These are phyloP conservation scores for Aspergillus costaricaensis DNA, from an alignment of 2,329 filamentous ascomycete genomes.

Conservation along the genomic window DNA sequence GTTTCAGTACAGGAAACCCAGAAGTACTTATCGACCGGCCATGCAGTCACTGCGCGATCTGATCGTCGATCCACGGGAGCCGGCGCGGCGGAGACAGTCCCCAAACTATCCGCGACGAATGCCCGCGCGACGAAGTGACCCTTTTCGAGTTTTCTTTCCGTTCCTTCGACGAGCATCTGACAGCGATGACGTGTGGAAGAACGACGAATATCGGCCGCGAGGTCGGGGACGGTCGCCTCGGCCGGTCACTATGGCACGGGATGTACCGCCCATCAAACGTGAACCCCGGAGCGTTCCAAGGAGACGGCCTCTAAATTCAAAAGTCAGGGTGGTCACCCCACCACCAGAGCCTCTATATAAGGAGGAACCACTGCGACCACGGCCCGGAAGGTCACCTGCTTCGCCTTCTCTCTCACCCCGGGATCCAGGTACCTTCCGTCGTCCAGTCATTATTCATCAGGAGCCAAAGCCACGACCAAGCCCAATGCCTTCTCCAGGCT, in stretches of 20 bases:
- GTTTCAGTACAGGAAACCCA: background rate
- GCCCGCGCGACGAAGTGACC: background rate
- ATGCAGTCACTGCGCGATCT: background rate
- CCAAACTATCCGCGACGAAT: background rate
- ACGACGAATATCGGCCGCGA: background rate
- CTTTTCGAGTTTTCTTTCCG: background rate
- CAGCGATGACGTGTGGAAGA: background rate
- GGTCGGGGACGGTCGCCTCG: background rate
- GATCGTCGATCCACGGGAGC: background rate
- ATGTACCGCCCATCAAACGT: background rate
- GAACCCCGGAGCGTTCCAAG: background rate
- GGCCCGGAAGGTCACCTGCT: background rate
- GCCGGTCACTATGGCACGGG: background rate
- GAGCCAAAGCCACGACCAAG: background rate
- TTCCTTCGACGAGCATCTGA: background rate
- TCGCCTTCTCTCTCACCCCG: background rate
- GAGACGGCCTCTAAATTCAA: background rate
- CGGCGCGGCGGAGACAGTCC: background rate
- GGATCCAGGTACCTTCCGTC: background rate
- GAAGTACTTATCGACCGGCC: background rate
- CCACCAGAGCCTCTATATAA: background rate
- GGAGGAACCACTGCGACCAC: background rate
- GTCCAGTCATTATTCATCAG: background rate
- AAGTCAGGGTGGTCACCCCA: background rate
- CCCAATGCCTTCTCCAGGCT: background rate